Evolutionary conservation across 108 stramenopile genomes (phyloP).

Genomic region (Cyclotella choctawhatcheeana): DNA sequence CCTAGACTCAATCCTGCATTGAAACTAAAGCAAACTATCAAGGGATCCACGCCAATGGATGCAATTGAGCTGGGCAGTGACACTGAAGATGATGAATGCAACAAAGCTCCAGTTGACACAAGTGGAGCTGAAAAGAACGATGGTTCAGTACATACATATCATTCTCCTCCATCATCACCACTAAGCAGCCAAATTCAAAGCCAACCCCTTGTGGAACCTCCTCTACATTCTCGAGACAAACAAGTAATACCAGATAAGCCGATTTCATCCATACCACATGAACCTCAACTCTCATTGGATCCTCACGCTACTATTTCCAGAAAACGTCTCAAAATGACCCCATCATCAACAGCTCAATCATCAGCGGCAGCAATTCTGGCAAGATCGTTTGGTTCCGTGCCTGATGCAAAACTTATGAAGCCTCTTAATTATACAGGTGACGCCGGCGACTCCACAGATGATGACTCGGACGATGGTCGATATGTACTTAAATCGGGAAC

Average conservation of each 20-base stretch:
- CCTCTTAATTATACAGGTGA: neutral
- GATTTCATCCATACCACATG: neutral
- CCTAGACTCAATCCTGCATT: neutral
- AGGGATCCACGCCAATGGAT: constrained; percentile 11
- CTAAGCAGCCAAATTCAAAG: neutral
- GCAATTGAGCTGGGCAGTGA: constrained; percentile 20
- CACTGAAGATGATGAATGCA: constrained; percentile 19
- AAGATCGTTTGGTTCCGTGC: constrained; percentile 4
- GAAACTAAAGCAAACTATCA: neutral
- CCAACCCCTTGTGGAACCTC: neutral
- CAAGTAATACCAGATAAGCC: neutral
- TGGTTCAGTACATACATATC: neutral
- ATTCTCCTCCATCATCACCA: constrained; percentile 8
- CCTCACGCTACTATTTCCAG: neutral
- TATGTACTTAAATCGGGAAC: neutral
- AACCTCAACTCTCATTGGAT: neutral
- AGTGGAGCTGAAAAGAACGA: neutral
- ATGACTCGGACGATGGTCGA: neutral
- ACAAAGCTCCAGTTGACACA: neutral
- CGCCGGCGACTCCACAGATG: neutral
- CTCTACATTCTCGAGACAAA: neutral
- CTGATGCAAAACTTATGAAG: constrained; percentile 13
- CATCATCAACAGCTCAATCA: neutral
- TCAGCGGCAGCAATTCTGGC: constrained; percentile 11
- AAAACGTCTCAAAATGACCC: constrained; percentile 8